Percentiles rank a stretch among this genome's conserved stretches.
These are phyloP conservation scores for Podila epigama DNA, from an alignment of 192 early-diverging fungal genomes.

Conservation along the genomic window DNA sequence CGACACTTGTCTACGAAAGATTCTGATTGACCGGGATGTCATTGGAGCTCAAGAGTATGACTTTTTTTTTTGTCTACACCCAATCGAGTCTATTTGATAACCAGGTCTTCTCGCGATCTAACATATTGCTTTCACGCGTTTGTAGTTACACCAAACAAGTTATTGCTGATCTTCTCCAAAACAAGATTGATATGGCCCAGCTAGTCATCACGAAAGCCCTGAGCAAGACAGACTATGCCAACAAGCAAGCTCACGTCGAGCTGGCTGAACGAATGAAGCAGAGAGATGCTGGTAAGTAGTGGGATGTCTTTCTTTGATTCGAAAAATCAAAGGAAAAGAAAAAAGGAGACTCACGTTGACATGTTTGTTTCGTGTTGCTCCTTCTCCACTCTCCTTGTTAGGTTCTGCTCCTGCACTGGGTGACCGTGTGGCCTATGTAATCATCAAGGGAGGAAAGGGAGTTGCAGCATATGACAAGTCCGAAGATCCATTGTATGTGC, in stretches of 20 bases:
- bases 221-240: conserved; percentile 93
- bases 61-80: background rate
- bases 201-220: conserved; percentile 96
- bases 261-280: conserved; percentile 93
- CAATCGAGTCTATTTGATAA: too few relatives aligned
- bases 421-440: conserved; percentile 97
- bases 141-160: conserved; percentile 82
- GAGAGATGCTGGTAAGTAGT: conserved; percentile 80
- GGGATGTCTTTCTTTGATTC: too few relatives aligned
- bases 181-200: conserved; percentile 96
- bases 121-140: too few relatives aligned
- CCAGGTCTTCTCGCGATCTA: too few relatives aligned
- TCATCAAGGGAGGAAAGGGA: conserved; percentile 86
- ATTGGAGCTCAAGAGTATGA: conserved; percentile 80
- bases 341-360: background rate
- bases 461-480: conserved; percentile 96
- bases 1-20: conserved; percentile 88
- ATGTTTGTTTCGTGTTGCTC: background rate
- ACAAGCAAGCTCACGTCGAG: conserved; percentile 95
- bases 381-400: background rate
- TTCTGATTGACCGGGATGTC: conserved; percentile 90
- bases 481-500: conserved; percentile 98
- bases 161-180: conserved; percentile 93
- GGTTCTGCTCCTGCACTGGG: conserved; percentile 94
- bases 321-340: too few relatives aligned